Evolutionary conservation across 2,329 filamentous ascomycete genomes (phyloP).

Genomic region (Dothideomycetes sp.): DNA sequence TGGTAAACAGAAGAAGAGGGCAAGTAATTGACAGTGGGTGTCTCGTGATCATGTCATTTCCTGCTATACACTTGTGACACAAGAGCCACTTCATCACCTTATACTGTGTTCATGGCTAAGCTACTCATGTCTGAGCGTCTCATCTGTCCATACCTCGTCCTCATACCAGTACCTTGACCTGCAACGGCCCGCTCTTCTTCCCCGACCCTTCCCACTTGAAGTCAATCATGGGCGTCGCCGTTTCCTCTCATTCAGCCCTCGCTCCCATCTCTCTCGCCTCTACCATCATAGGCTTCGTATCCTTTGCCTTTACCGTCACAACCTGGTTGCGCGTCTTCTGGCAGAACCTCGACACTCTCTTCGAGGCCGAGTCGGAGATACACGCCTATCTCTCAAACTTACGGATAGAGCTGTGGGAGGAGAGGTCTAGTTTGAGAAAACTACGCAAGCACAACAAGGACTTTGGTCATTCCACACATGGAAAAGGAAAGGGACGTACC

Average conservation of each 20-base stretch:
- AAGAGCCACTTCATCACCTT: too few species aligned
- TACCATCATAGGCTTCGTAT: constrained; percentile 29
- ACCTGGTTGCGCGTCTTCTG: constrained; percentile 32
- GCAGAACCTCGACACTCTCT: constrained; percentile 27
- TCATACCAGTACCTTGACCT: too few species aligned
- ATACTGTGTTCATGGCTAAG: too few species aligned
- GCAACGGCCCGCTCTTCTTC: too few species aligned
- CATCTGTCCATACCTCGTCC: too few species aligned
- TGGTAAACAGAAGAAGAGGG: too few species aligned
- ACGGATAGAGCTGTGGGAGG: constrained; percentile 30
- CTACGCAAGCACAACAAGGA: constrained; percentile 14
- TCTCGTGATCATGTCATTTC: too few species aligned
- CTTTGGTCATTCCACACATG: constrained; percentile 1
- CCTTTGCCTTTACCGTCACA: constrained; percentile 31
- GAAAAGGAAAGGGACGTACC: neutral
- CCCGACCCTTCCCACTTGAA: neutral
- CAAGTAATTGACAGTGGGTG: too few species aligned
- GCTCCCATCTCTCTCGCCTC: constrained; percentile 25
- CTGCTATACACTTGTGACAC: too few species aligned
- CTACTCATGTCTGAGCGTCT: too few species aligned
- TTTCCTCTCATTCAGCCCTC: constrained; percentile 18
- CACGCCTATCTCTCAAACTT: constrained; percentile 28
- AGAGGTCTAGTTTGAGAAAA: constrained; percentile 24
- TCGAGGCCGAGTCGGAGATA: constrained; percentile 27
- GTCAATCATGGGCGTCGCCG: constrained; percentile 19